phyloP scores from a whole-genome alignment of 306 rosid genomes.

The Vigna unguiculata region DNA sequence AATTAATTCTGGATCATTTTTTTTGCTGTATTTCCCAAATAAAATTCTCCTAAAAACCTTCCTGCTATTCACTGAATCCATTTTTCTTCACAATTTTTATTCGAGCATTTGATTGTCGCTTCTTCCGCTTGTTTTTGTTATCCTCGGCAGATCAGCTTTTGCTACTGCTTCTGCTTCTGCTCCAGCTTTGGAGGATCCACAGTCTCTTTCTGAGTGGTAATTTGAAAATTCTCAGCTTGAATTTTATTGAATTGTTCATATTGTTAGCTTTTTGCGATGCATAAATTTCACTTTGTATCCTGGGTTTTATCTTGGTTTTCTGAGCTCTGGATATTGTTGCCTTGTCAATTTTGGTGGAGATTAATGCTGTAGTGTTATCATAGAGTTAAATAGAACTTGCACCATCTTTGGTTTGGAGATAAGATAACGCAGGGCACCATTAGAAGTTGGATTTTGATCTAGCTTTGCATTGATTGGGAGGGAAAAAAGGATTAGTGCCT shows the following conservation, averaged over 20 bases:
- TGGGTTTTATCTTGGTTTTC: conserved; percentile 27
- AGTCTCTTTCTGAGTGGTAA: conserved; percentile 44
- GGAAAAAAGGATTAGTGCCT: conserved; percentile 29
- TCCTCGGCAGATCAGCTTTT: conserved; percentile 51
- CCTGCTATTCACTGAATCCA: conserved; percentile 12
- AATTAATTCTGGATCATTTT: conserved; percentile 31
- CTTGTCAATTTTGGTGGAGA: conserved; percentile 20
- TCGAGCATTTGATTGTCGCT: conserved; percentile 25
- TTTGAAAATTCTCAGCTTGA: conserved; percentile 36
- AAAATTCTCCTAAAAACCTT: conserved; percentile 38
- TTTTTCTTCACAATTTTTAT: conserved; percentile 3
- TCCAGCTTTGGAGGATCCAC: conserved; percentile 42
- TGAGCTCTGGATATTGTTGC: conserved; percentile 11
- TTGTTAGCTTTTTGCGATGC: conserved; percentile 19
- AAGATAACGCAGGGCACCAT: conserved; percentile 19
- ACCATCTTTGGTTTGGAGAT: conserved; percentile 29
- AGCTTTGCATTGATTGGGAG: conserved; percentile 41
- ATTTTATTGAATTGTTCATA: conserved; percentile 24
- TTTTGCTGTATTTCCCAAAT: conserved; percentile 28
- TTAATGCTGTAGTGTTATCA: conserved; percentile 19
- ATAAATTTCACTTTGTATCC: conserved; percentile 26
- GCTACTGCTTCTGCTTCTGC: conserved; percentile 48
- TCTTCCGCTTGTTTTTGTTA: conserved; percentile 27
- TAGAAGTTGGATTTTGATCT: conserved; percentile 19
- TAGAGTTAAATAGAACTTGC: conserved; percentile 29